A percentile compares a stretch with the other conserved stretches of the same genome.
phyloP scores from a whole-genome alignment of 306 rosid genomes.

The Vigna reflexopilosa region DNA sequence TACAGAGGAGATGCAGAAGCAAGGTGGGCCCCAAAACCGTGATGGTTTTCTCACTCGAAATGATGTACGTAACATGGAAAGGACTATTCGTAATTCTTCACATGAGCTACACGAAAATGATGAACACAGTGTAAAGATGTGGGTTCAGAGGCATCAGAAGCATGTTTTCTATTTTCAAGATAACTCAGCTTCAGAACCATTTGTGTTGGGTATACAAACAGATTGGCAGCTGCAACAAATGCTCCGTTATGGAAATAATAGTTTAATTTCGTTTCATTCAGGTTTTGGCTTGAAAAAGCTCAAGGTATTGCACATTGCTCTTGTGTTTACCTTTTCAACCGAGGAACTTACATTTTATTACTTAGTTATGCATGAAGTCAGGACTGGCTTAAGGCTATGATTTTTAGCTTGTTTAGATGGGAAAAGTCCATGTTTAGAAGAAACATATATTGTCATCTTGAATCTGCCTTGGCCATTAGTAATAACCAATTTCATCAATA shows the following conservation, averaged over 20 bases:
- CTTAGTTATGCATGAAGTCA: conserved; percentile 13
- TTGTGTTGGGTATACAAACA: conserved; percentile 79
- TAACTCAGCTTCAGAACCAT: conserved; percentile 52
- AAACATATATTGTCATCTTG: conserved; percentile 29
- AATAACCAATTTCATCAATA: conserved; percentile 19
- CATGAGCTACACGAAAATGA: conserved; percentile 61
- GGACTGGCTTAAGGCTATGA: conserved; percentile 14
- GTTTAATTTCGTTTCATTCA: conserved; percentile 68
- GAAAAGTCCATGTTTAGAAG: not conserved
- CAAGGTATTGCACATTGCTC: conserved; percentile 54
- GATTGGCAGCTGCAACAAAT: conserved; percentile 91
- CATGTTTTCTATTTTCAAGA: conserved; percentile 73
- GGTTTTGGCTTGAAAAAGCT: conserved; percentile 71
- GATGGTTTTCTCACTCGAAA: conserved; percentile 78
- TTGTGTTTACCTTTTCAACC: conserved; percentile 32
- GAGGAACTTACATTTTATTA: conserved; percentile 3
- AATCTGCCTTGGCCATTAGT: conserved; percentile 15
- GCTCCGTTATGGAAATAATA: conserved; percentile 68
- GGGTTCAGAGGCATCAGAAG: conserved; percentile 78
- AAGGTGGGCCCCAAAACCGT: conserved; percentile 78
- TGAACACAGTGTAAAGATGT: conserved; percentile 64
- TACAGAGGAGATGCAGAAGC: conserved; percentile 67
- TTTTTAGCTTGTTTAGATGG: not conserved
- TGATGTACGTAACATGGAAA: conserved; percentile 89
- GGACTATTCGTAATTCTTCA: conserved; percentile 66